Conservation (phyloP, 345 rosid genomes). For the Reutealis trisperma region DNA sequence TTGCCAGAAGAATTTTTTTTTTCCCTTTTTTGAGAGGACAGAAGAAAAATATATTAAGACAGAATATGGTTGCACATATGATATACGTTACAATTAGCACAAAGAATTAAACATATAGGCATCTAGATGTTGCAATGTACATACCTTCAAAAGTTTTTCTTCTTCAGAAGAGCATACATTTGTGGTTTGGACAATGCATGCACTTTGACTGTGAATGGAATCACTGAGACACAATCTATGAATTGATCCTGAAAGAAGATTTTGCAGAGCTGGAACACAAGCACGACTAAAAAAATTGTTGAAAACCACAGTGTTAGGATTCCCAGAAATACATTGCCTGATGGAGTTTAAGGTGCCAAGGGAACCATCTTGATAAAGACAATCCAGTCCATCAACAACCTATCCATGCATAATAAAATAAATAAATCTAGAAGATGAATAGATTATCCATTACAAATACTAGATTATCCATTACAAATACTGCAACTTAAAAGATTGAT, state of each 20-base stretch:
- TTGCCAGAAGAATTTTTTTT: neutral
- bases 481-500: neutral
- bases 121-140: conserved; percentile 5
- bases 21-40: too few species aligned
- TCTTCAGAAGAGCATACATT: conserved; percentile 45
- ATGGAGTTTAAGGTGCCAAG: conserved; percentile 53
- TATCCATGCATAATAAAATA: conserved; percentile 28
- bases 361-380: conserved; percentile 39
- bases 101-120: neutral
- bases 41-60: too few species aligned
- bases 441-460: neutral
- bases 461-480: neutral
- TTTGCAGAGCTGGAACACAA: conserved; percentile 34
- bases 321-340: conserved; percentile 56
- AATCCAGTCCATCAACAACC: conserved; percentile 70
- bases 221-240: conserved; percentile 46
- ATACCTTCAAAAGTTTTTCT: conserved; percentile 52
- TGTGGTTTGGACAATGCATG: conserved; percentile 50
- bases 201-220: conserved; percentile 52
- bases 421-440: neutral
- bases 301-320: conserved; percentile 56
- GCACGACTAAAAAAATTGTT: conserved; percentile 34
- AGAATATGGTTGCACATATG: neutral
- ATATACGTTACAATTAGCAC: neutral
- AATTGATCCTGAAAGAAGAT: conserved; percentile 44